phyloP scores from a whole-genome alignment of 257 asterid genomes.

The Solanum piurae region DNA sequence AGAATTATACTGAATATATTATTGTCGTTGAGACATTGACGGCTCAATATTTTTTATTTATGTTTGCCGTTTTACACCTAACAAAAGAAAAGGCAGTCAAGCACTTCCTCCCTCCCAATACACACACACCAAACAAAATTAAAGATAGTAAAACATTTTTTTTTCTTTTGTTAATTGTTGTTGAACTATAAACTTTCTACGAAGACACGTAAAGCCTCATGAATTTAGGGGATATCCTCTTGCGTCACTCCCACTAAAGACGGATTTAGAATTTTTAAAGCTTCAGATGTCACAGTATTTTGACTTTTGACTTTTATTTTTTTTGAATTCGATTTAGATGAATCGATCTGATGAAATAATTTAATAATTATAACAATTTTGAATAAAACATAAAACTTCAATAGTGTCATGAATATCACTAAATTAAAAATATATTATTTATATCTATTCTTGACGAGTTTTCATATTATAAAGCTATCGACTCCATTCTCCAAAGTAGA shows the following conservation, averaged over 20 bases:
- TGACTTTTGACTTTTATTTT: fast-evolving
- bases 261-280: no score
- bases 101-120: background rate
- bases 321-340: no score
- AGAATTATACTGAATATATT: no score
- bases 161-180: background rate
- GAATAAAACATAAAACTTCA: background rate
- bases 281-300: no score
- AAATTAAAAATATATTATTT: no score
- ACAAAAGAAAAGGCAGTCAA: background rate
- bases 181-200: background rate
- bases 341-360: background rate
- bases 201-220: background rate
- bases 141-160: background rate
- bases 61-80: background rate
- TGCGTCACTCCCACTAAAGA: background rate
- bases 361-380: no score
- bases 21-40: background rate
- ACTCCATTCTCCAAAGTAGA: background rate
- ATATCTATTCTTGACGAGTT: no score
- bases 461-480: background rate
- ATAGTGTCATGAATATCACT: background rate
- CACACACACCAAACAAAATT: background rate
- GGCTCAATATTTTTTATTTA: background rate
- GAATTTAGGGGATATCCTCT: background rate